These are phyloP conservation scores for Cutaneotrichosporon mucoides DNA, from an alignment of 1,284 basidiomycete genomes.

Conservation along the genomic window DNA sequence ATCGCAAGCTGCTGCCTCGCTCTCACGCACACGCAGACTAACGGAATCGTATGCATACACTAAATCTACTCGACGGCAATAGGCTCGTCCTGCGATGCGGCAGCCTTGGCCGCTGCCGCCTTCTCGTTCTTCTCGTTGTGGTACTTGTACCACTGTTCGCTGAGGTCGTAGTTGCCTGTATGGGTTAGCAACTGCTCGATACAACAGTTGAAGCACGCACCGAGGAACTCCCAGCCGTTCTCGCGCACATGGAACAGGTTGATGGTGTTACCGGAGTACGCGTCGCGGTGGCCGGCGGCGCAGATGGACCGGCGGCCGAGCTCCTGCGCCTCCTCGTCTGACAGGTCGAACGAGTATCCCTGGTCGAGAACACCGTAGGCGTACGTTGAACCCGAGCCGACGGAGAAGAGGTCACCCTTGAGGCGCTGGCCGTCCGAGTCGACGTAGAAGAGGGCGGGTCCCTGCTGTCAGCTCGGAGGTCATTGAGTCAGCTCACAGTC, in stretches of 20 bases:
- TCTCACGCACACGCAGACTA: too few species aligned
- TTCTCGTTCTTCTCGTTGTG: constrained; percentile 45
- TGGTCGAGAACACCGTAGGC: constrained; percentile 95
- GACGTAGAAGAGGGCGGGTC: constrained; percentile 94
- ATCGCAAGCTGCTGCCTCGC: too few species aligned
- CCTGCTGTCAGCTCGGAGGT: constrained; percentile 52
- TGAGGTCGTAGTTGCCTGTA: constrained; percentile 50
- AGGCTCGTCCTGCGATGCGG: constrained; percentile 23
- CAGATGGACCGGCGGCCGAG: constrained; percentile 92
- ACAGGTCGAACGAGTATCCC: constrained; percentile 89
- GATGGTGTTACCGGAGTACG: constrained; percentile 94
- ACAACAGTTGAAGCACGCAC: constrained; percentile 52
- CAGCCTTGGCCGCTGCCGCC: constrained; percentile 1
- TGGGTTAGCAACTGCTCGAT: too few species aligned
- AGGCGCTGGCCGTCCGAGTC: constrained; percentile 95
- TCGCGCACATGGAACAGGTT: constrained; percentile 96
- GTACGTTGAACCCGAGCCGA: constrained; percentile 96
- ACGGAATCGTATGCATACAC: constrained; percentile 20
- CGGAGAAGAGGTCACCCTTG: constrained; percentile 95
- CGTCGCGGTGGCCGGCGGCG: constrained; percentile 95
- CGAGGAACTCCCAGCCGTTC: constrained; percentile 88
- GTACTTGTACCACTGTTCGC: constrained; percentile 50
- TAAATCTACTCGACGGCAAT: constrained; percentile 41
- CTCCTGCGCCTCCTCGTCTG: constrained; percentile 91
- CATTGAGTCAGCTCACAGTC: constrained; percentile 59